Evolutionary conservation across 2,329 filamentous ascomycete species (phyloP), one percentile per base, ranked within the genome.

Genomic region (Juglanconis sp.): DNA sequence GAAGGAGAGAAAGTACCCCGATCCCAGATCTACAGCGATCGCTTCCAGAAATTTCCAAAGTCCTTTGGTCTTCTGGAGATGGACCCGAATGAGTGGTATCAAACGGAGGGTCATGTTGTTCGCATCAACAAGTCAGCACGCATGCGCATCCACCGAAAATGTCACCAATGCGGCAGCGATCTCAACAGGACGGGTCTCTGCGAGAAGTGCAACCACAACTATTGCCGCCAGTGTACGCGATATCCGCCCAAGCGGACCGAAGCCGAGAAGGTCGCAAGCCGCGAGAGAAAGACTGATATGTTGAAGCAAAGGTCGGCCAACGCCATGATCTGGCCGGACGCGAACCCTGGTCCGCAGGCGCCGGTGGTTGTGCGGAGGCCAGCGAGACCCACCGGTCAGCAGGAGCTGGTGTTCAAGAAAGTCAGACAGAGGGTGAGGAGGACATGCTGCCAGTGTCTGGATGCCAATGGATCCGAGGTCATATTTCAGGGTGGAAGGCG

Each of bases 211-310:
- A 82, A 89, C 67, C 93, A 97, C 75, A 79, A 80, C 51, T 86
- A 91, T 66, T 97, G 93, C 83, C 89, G 85, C 70, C 87, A 89
- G 69, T 97, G 93, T 72, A 84, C 86, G 34, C 86, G 91, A 58
- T 85, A 89, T 68, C 92, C 92, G 38, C 79, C 83, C 56, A 87
- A 87, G 76, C 86, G 84, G 66, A 81, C 77, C 67, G 81, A 85
- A 65, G 79, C 78, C 63, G 79, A 85, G 69, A 77, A 78, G 66
- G 73, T 80, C 61, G 80, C 79, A 66, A 81, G 78, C 70, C 79
- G 82, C 56, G 79, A 81, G 69, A 77, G 73, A 67, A 78, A 79
- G 65, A 79, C 80, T 17, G 77, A 76, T 31, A 70, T 80, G 30
- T 65, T 79, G 61, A 81, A 86, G 69, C 82, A 82, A 65, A 79